A percentile compares a stretch with the other conserved stretches of the same genome.
phyloP scores from a whole-genome alignment of 345 rosid genomes.

The Eucalyptus coolabah region DNA sequence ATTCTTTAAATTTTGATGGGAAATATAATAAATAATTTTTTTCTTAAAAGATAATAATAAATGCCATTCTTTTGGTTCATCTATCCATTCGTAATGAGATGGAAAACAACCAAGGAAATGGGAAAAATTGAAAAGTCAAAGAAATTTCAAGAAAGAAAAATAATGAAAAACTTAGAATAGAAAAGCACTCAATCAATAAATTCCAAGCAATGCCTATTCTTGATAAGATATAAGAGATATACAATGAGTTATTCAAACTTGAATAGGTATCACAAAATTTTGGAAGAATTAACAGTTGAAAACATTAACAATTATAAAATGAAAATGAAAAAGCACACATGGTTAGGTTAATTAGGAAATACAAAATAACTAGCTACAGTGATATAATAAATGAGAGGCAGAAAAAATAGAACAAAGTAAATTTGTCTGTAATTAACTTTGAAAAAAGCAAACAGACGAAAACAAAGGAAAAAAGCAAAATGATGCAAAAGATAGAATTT shows the following conservation, averaged over 20 bases:
- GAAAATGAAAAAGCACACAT: not conserved
- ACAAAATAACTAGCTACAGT: not conserved
- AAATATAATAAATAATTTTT: not conserved
- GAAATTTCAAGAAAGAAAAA: not conserved
- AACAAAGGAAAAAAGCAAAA: not conserved
- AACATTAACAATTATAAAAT: not conserved
- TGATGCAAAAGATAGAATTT: not conserved
- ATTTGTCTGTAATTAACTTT: not conserved
- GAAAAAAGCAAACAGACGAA: not conserved
- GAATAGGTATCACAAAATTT: not conserved
- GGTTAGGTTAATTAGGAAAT: not conserved
- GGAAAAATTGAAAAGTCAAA: not conserved
- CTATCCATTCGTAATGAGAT: not conserved
- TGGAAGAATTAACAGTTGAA: not conserved
- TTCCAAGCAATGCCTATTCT: not conserved
- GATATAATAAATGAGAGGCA: not conserved
- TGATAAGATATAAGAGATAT: not conserved
- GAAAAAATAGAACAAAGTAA: not conserved
- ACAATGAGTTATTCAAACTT: not conserved
- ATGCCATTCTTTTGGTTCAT: not conserved
- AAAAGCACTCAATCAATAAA: not conserved
- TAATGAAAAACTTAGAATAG: not conserved
- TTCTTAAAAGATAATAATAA: not conserved
- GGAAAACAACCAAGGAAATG: not conserved
- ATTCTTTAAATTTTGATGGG: not conserved